Evolutionary conservation across 225 moss, liverwort and hornwort genomes (phyloP).

Genomic region (Climacium dendroides): DNA sequence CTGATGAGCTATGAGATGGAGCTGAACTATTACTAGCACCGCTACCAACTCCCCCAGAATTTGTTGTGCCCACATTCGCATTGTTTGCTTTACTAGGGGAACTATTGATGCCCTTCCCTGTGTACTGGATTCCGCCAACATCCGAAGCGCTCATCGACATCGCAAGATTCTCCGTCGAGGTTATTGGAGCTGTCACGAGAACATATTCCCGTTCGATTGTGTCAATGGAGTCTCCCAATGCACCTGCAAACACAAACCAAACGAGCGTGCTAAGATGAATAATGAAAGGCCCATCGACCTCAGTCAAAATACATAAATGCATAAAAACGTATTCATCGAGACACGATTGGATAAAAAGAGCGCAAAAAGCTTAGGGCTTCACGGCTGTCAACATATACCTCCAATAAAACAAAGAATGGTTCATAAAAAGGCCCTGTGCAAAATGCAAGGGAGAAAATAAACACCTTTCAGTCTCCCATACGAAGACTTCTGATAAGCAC

Average conservation of each 20-base stretch:
- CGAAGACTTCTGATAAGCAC: conserved; percentile 35
- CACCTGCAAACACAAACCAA: conserved; percentile 46
- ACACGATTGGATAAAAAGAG: background rate
- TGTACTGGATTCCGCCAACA: conserved; percentile 36
- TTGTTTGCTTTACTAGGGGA: conserved; percentile 57
- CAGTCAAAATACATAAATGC: background rate
- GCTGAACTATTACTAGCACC: conserved; percentile 34
- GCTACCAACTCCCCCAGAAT: conserved; percentile 42
- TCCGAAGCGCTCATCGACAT: conserved; percentile 68
- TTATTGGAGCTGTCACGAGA: conserved; percentile 63
- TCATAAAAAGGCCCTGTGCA: conserved; percentile 22
- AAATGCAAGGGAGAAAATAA: conserved; percentile 42
- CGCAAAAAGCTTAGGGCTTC: background rate
- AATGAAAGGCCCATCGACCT: background rate
- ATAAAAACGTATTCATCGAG: background rate
- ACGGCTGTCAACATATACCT: background rate
- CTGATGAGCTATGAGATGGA: conserved; percentile 43
- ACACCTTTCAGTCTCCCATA: conserved; percentile 44
- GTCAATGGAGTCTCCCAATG: conserved; percentile 89
- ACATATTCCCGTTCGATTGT: conserved; percentile 98
- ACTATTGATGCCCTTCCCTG: conserved; percentile 17
- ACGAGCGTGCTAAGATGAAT: conserved; percentile 6
- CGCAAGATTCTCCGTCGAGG: conserved; percentile 63
- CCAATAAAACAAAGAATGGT: conserved; percentile 1
- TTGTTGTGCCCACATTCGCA: conserved; percentile 12